Evolutionary conservation across 768 basidiomycete species (phyloP), one percentile per base, ranked within the genome.

Genomic region (Tylopilus intermedius): DNA sequence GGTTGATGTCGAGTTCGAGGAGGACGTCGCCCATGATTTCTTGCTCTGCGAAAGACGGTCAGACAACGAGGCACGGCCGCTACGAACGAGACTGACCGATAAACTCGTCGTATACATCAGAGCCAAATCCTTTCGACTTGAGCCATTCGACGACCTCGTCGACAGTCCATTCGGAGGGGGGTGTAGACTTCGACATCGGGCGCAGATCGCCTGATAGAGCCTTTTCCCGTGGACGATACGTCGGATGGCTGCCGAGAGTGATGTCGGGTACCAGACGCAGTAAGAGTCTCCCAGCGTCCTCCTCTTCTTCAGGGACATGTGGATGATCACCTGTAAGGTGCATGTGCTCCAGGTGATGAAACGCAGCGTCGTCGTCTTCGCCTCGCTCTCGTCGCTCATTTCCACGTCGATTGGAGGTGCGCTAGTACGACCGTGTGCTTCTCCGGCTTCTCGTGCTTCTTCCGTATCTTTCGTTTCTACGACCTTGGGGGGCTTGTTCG

Each of bases 21-120:
- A 99, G 81, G 30, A 98, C 90, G 61, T 99, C 96, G 18, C 96
- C 96, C 0, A 93, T 90, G 49, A 99, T 98, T 73, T 99, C 96
- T 82, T 99, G 94, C 72, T 98, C 95, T 94, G 66, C 39, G 55
- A 38, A 4, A 38, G 18, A 49, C 2, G 42, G 26, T 64, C 8
- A 61, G 18, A 33, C 9, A 40, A 30, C 18, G 21, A 11, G 1
- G 3, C 10, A 46, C 8, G 8, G 15, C 9, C 24, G n/a, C n/a
- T 14, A 8, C 10, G n/a, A 27, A 38, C 32, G 5, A 45, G 27
- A 74, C 82, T 55, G 59, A 91, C 92, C 93, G 39, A 78, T 82
- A 64, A 99, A 97, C 66, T 90, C 94, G 51, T 83, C 80, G 60
- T 87, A 86, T 4, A 94, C 84, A 43, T 81, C 78, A 44, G 84